phyloP scores from a whole-genome alignment of 2,329 filamentous ascomycete genomes.

The Fusarium tanahbumbuense region DNA sequence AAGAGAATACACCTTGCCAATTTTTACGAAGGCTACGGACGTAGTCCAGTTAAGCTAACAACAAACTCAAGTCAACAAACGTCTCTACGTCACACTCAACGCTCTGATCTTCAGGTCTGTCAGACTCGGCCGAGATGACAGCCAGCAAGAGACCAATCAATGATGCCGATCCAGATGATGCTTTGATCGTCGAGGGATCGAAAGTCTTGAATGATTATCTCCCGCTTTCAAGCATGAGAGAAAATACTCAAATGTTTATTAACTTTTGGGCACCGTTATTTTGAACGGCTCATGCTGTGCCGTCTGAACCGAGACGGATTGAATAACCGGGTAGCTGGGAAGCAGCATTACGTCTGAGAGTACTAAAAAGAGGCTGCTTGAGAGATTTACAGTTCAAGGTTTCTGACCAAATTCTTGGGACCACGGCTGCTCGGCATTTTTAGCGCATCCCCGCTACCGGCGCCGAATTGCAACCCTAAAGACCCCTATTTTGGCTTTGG shows the following conservation, averaged over 20 bases:
- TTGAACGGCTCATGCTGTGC: background rate
- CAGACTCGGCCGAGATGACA: background rate
- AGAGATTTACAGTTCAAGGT: background rate
- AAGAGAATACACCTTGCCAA: background rate
- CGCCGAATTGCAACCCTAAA: background rate
- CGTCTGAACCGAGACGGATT: background rate
- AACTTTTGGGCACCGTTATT: background rate
- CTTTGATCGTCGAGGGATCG: background rate
- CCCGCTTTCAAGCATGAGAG: background rate
- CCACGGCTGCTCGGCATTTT: slow-evolving; percentile 4
- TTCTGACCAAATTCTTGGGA: background rate
- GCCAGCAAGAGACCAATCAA: background rate
- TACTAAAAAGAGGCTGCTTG: background rate
- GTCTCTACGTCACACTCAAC: background rate
- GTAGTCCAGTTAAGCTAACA: background rate
- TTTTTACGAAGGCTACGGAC: background rate
- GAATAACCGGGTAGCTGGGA: background rate
- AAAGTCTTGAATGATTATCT: background rate
- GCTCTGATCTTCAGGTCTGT: too few relatives aligned
- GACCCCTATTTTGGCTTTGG: background rate
- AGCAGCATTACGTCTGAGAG: background rate
- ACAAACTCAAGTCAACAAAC: background rate
- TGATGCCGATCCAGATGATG: background rate
- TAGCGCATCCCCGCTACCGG: background rate
- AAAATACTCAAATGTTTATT: background rate